Evolutionary conservation across 75 land plant genomes (phyloP), one percentile per base, ranked within the genome.

Genomic region (Pinus tabuliformis): DNA sequence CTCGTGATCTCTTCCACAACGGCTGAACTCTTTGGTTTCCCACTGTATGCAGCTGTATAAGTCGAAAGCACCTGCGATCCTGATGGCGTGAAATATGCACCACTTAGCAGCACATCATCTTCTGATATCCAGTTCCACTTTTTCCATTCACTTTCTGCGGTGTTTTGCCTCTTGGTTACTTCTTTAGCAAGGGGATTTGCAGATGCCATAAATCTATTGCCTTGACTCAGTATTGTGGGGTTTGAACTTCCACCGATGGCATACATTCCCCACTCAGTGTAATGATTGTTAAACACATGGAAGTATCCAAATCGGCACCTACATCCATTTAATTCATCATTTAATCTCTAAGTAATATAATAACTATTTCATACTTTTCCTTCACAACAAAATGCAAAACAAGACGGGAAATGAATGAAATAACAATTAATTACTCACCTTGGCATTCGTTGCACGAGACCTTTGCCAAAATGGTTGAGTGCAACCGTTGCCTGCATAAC

Each of bases 121-220:
- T 80, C 70, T 3, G 91, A 79, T 42, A 80, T 80, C 93, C 93
- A 91, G 59, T 82, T 87, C 92, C 89, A 90, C 1, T 52, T 80
- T 6, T 15, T 4, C 17, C n/a, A 37, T 52, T 21, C 13, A 39
- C 42, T 39, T 39, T 39, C 6, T 4, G 5, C 5, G 42, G 42
- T 0, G 42, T 39, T 39, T 39, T 4, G 42, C 42, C 17, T 22
- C 11, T 39, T 39, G 42, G 42, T 59, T 21, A 86, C 88, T 79
- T 86, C 63, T 63, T 82, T 83, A 3, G 28, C 54, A 24, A 18
- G 1, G 5, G 52, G 68, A 60, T 77, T 74, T 3, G 81, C 68
- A 22, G 93, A 77, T 22, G 94, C 94, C 1, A 61, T 33, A 58
- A 82, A 91, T 77, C 84, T 78, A 82, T 89, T 91, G 6, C 92